Evolutionary conservation across 768 basidiomycete genomes (phyloP).

Genomic region (Tulasnella sp.): DNA sequence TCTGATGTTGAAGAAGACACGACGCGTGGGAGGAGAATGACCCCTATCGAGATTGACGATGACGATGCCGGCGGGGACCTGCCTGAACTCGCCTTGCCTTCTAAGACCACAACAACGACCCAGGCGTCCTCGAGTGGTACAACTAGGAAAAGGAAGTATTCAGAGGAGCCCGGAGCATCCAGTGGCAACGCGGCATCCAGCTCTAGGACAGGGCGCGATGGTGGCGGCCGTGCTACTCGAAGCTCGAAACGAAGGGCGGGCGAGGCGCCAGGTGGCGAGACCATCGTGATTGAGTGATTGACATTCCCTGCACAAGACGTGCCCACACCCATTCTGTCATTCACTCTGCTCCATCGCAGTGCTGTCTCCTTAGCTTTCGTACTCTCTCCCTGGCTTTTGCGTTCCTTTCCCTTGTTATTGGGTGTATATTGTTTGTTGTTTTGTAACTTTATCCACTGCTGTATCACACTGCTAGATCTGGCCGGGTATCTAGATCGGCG

Average conservation of each 20-base stretch:
- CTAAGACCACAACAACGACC: neutral
- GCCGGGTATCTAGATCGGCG: too few relatives aligned
- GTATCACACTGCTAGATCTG: too few relatives aligned
- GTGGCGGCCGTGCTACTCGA: neutral
- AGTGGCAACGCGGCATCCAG: neutral
- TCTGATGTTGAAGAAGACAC: neutral
- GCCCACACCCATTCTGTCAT: too few relatives aligned
- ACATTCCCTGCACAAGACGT: too few relatives aligned
- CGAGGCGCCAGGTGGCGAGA: neutral
- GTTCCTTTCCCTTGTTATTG: too few relatives aligned
- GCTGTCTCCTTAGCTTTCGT: too few relatives aligned
- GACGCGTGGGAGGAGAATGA: neutral
- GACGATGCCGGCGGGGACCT: neutral
- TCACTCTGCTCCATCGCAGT: too few relatives aligned
- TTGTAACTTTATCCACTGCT: too few relatives aligned
- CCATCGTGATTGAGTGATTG: neutral
- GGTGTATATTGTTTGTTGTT: too few relatives aligned
- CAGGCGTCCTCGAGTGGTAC: neutral
- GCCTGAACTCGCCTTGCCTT: neutral
- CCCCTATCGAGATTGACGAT: constrained; percentile 8
- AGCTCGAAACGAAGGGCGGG: constrained; percentile 5
- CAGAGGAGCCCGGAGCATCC: neutral
- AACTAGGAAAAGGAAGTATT: neutral
- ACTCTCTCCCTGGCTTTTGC: too few relatives aligned
- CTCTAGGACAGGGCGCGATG: neutral